Conservation (phyloP, 164 flowering plant species). For the Aristolochia fimbriata region DNA sequence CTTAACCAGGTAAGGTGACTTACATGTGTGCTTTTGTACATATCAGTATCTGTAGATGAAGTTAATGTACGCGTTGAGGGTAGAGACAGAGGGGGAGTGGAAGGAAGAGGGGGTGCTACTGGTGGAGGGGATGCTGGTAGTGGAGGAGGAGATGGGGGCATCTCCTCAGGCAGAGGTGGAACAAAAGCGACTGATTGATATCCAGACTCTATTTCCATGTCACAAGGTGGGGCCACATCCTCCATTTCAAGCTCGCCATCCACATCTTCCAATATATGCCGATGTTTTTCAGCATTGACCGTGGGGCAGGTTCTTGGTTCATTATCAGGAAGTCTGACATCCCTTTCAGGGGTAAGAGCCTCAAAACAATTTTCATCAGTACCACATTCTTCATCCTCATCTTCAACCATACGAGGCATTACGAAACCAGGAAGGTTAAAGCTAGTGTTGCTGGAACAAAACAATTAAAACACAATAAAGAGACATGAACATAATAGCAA, state of each 20-base stretch:
- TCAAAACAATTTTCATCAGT: slow-evolving; percentile 74
- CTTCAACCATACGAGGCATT: slow-evolving; percentile 77
- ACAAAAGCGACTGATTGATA: slow-evolving; percentile 19
- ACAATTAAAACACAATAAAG: slow-evolving; percentile 5
- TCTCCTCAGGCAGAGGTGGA: slow-evolving; percentile 49
- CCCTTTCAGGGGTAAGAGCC: slow-evolving; percentile 88
- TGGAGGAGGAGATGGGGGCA: slow-evolving; percentile 62
- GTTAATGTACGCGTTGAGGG: slow-evolving; percentile 17
- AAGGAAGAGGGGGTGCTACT: slow-evolving; percentile 20
- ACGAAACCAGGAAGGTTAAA: slow-evolving; percentile 79
- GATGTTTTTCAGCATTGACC: slow-evolving; percentile 39
- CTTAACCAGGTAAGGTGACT: slow-evolving; percentile 9
- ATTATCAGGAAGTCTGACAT: slow-evolving; percentile 19
- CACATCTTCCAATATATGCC: slow-evolving; percentile 86
- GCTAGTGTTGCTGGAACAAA: slow-evolving; percentile 74
- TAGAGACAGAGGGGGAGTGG: slow-evolving; percentile 12
- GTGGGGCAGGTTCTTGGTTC: slow-evolving; percentile 18
- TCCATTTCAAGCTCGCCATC: slow-evolving; percentile 99
- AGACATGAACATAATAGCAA: background rate
- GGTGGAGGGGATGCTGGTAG: slow-evolving; percentile 42
- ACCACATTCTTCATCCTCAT: slow-evolving; percentile 64
- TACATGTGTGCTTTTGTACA: slow-evolving; percentile 21
- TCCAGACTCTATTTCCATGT: slow-evolving; percentile 28
- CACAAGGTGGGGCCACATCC: slow-evolving; percentile 76
- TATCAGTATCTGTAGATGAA: slow-evolving; percentile 19